These are phyloP conservation scores for Lactuca sativa DNA, from an alignment of 129 eudicot species.

Conservation along the genomic window DNA sequence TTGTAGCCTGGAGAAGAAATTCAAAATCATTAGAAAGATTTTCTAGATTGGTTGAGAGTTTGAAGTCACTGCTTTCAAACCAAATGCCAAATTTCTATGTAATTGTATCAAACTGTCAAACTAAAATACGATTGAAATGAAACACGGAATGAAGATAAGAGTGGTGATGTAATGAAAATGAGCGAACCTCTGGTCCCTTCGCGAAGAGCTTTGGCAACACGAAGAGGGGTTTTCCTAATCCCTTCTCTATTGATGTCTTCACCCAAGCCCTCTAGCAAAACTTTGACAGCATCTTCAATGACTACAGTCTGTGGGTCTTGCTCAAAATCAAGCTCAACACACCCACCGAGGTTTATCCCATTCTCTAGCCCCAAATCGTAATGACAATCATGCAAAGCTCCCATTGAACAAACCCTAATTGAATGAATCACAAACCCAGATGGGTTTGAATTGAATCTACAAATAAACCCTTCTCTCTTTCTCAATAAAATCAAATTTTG, in stretches of 20 bases:
- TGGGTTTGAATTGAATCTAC: conserved; percentile 4
- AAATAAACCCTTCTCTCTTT: background rate
- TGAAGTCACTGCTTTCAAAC: background rate
- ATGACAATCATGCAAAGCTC: conserved; percentile 80
- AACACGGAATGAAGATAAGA: background rate
- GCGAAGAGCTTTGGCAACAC: conserved; percentile 89
- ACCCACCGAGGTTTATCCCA: conserved; percentile 50
- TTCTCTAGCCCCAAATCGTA: conserved; percentile 53
- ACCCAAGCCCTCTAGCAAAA: conserved; percentile 82
- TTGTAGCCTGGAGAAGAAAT: conserved; percentile 57
- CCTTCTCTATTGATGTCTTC: conserved; percentile 93
- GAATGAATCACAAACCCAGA: conserved; percentile 10
- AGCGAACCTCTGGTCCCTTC: conserved; percentile 83
- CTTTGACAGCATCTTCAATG: conserved; percentile 83
- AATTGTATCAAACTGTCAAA: no score
- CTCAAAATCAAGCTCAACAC: conserved; percentile 28
- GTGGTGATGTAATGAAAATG: background rate
- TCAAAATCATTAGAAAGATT: background rate
- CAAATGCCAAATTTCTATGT: background rate
- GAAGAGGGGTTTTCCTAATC: conserved; percentile 81
- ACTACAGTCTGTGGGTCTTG: conserved; percentile 44
- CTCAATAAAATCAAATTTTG: background rate
- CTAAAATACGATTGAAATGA: background rate
- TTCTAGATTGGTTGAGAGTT: no score
- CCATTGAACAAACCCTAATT: conserved; percentile 53